These are phyloP conservation scores for Triticum turgidum DNA, from an alignment of 176 grass and related monocot genomes.

Conservation along the genomic window DNA sequence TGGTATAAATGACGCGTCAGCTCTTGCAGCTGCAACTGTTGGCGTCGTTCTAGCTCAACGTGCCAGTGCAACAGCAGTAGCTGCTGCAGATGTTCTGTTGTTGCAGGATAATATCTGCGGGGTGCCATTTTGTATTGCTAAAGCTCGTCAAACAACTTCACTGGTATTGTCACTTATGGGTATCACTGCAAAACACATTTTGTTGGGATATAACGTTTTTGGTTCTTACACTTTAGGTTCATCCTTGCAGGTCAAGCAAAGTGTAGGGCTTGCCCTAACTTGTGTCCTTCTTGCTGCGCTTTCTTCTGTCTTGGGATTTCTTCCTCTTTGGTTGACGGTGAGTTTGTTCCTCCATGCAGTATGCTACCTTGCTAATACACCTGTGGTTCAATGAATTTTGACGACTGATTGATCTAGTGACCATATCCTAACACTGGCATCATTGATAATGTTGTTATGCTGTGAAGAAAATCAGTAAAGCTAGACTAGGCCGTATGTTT, in stretches of 20 bases:
- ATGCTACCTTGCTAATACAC: neutral
- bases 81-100: constrained; percentile 83
- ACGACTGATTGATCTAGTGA: neutral
- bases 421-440: no score
- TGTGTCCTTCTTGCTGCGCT: constrained; percentile 92
- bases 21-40: constrained; percentile 87
- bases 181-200: no score
- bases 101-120: constrained; percentile 82
- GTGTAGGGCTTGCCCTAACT: constrained; percentile 88
- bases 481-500: no score
- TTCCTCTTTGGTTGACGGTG: constrained; percentile 99
- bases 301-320: constrained; percentile 92
- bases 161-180: constrained; percentile 43
- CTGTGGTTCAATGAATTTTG: neutral
- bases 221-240: constrained; percentile 28
- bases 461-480: no score
- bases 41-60: constrained; percentile 91
- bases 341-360: constrained; percentile 23
- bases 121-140: constrained; percentile 91
- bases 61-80: constrained; percentile 89
- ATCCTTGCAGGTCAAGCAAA: constrained; percentile 93
- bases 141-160: constrained; percentile 92
- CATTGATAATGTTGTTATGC: no score
- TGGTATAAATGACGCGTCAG: constrained; percentile 98
- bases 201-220: no score